Evolutionary conservation across 805 yeast species (phyloP), one percentile per base, ranked within the genome.

Genomic region (Saccharomycopsis guyanensis): DNA sequence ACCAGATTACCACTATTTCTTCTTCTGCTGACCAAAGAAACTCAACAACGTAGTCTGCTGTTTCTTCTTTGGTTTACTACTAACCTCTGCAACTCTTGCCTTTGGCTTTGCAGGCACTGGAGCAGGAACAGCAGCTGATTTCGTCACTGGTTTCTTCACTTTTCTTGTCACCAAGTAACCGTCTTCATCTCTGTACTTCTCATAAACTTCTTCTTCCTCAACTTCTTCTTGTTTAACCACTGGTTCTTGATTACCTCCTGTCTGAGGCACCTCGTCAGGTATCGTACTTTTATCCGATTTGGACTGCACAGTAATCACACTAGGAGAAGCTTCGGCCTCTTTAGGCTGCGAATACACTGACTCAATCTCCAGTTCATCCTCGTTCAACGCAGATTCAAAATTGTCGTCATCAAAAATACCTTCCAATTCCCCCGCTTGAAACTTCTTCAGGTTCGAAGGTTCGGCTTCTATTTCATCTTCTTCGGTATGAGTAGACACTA

Each of bases 31-130:
- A 6, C 69, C 69, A 55, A 74, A 75, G 54, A 75, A 75, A 51
- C 62, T 72, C 71, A 72, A 63, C 35, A 74, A 57, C 1, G 75
- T 69, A 4, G 70, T 51, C 50, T 74, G 74, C 55, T 66, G 64
- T 47, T 63, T 57, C 52, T 60, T 59, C 22, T 53, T 51, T 32
- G 40, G 8, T 19, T 37, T 15, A 54, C 43, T 43, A 53, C 55
- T 16, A 60, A 7, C 10, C 29, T 25, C 29, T 10, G 29, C 29
- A 10, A 10, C 50, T 35, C 53, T 56, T 22, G 57, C 35, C 38
- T 48, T 55, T 27, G 57, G 37, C 41, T 51, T 48, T 5, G 47
- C 29, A 47, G 48, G 41, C 53, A n/a, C 45, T 34, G 15, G 41
- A 36, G 12, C 31, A 52, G n/a, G 40, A 45, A 22, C 40, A 52